Base-by-base conservation (phyloP, 2,329 filamentous ascomycete genomes). In the Penicillium frequentans region DNA sequence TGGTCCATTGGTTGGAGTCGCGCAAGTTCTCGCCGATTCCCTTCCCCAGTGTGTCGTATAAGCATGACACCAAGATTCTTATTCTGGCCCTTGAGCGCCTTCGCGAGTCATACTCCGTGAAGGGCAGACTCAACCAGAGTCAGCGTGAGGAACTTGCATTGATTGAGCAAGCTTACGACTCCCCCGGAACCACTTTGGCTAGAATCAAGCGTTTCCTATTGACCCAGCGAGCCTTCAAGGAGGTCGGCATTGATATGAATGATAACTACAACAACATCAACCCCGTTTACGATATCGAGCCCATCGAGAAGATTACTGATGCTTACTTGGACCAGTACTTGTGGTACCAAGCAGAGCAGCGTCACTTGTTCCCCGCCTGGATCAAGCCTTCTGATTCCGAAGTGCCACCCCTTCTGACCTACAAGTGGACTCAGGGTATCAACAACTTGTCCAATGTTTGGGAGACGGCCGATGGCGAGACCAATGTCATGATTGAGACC, bases 211-310 rank as follows among this genome's bases (percentile, higher is more conserved):
- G 95, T 49, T 98, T 98, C 81, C 81, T 99, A 61, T 85, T 99
- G 45, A 99, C 96, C 0, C 95, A 99, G 73, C 87, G 95, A 74
- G 95, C 96, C 1, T 99, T 99, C 84, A 99, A 99, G 78, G 95
- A 99, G 77, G 95, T 99, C 45, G 95, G 93, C 54, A 99, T 99
- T 65, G 95, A 99, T 72, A 99, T 99, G 95, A 99, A 99, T 74
- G 95, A 99, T 79, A 99, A 99, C 71, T 99, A 99, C 79, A 98
- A 88, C 81, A 93, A 91, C 19, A 99, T 99, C 81, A 99, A 99
- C 71, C 96, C 95, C 0, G 95, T 99, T 1, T 99, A 99, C 72
- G 95, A 99, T 65, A 95, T 99, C 58, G 96, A 99, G 77, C 95
- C 95, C 0, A 97, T 99, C 58, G 95, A 99, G 81, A 99, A 99